Evolutionary conservation across 2,329 filamentous ascomycete genomes (phyloP).

Genomic region (Sodiomyces alkalinus): DNA sequence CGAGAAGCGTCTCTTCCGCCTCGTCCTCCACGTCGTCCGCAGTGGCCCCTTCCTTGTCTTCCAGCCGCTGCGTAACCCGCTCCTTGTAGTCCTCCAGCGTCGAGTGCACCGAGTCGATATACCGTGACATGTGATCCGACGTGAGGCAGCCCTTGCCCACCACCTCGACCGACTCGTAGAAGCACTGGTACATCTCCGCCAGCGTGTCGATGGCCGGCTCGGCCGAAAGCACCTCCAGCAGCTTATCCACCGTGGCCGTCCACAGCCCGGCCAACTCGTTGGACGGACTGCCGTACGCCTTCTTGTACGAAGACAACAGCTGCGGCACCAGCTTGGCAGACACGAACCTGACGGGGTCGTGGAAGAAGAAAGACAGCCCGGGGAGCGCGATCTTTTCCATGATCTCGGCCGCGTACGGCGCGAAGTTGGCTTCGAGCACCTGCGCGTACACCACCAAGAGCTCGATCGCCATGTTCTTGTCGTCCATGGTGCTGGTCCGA

Average conservation of each 20-base stretch:
- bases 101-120: slow-evolving; percentile 73
- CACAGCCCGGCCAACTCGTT: slow-evolving; percentile 70
- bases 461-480: slow-evolving; percentile 99
- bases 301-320: slow-evolving; percentile 86
- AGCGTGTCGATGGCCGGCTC: slow-evolving; percentile 93
- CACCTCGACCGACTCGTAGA: slow-evolving; percentile 95
- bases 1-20: slow-evolving; percentile 71
- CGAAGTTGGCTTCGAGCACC: slow-evolving; percentile 83
- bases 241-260: slow-evolving; percentile 72
- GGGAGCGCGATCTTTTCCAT: slow-evolving; percentile 95
- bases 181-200: slow-evolving; percentile 98
- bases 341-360: slow-evolving; percentile 89
- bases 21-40: slow-evolving; percentile 84
- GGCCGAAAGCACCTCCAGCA: slow-evolving; percentile 82
- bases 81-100: slow-evolving; percentile 87
- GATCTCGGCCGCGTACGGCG: slow-evolving; percentile 79
- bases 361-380: slow-evolving; percentile 95
- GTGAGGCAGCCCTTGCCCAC: slow-evolving; percentile 74
- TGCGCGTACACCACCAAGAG: slow-evolving; percentile 94
- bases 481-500: slow-evolving; percentile 88
- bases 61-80: slow-evolving; percentile 67
- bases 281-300: slow-evolving; percentile 69
- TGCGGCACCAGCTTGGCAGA: slow-evolving; percentile 91
- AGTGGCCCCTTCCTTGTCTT: slow-evolving; percentile 59
- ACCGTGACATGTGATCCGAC: slow-evolving; percentile 64